Conservation (phyloP, 805 yeast species). For the Pichia exigua region DNA sequence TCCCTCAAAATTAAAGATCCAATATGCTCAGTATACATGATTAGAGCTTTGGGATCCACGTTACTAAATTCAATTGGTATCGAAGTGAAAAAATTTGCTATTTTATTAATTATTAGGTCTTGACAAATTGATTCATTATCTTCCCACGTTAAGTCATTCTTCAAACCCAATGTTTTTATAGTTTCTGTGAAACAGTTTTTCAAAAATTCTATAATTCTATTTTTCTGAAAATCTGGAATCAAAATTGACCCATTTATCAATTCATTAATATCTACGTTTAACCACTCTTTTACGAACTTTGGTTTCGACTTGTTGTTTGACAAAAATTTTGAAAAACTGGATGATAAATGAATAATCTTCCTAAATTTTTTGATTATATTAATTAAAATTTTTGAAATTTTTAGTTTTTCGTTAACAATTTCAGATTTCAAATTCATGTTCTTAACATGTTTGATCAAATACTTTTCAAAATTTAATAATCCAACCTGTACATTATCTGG, state of each 20-base stretch:
- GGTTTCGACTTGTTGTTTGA: conserved; percentile 32
- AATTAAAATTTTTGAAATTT: conserved; percentile 33
- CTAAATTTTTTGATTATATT: conserved; percentile 14
- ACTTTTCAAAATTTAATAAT: conserved; percentile 44
- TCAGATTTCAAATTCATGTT: conserved; percentile 41
- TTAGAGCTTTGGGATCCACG: conserved; percentile 48
- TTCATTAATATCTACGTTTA: conserved; percentile 32
- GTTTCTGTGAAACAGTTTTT: conserved; percentile 26
- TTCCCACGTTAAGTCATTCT: conserved; percentile 3
- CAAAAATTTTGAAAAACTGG: conserved; percentile 36
- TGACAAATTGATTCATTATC: conserved; percentile 2
- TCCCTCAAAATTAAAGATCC: conserved; percentile 56
- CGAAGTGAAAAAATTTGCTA: conserved; percentile 15
- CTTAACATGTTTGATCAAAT: conserved; percentile 39
- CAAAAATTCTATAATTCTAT: conserved; percentile 27
- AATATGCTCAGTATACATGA: conserved; percentile 44
- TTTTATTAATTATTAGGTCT: conserved; percentile 1
- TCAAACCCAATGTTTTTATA: neutral
- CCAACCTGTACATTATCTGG: conserved; percentile 49
- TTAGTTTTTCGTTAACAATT: conserved; percentile 44
- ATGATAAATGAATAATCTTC: conserved; percentile 21
- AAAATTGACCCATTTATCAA: conserved; percentile 13
- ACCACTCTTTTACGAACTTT: conserved; percentile 22
- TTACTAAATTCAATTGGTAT: conserved; percentile 33
- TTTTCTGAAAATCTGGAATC: conserved; percentile 12